phyloP scores from a whole-genome alignment of 2,329 filamentous ascomycete species.

The Cladosporium colombiae region DNA sequence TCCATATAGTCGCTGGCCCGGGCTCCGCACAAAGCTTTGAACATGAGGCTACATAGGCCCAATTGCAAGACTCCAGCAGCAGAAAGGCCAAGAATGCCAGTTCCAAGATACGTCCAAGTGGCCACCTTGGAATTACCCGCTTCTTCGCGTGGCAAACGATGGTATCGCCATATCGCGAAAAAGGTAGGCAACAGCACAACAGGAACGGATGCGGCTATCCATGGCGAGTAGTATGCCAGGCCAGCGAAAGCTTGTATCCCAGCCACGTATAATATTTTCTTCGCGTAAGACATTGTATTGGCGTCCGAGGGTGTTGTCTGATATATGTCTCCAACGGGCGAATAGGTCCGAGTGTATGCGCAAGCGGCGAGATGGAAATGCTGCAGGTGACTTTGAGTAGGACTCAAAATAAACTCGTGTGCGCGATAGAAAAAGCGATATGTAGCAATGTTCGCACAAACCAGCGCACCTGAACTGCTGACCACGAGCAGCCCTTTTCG shows the following conservation, averaged over 20 bases:
- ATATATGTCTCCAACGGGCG: neutral
- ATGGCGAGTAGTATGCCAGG: slow-evolving; percentile 1
- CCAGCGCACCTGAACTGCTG: neutral
- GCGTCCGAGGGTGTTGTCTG: neutral
- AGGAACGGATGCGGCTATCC: neutral
- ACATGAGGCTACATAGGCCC: neutral
- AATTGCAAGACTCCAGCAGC: neutral
- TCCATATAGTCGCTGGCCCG: neutral
- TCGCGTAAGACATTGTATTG: neutral
- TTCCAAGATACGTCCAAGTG: slow-evolving; percentile 3
- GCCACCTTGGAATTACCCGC: neutral
- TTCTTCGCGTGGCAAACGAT: neutral
- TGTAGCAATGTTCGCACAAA: neutral
- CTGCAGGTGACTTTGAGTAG: neutral
- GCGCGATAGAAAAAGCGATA: neutral
- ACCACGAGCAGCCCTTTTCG: neutral
- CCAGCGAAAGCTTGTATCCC: slow-evolving; percentile 8
- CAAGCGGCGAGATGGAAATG: neutral
- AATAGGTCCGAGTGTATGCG: neutral
- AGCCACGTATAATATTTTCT: neutral
- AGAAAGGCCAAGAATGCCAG: neutral
- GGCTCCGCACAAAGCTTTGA: neutral
- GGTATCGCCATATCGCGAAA: neutral
- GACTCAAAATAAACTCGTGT: neutral
- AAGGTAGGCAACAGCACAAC: neutral